These are phyloP conservation scores for Trametes cubensis DNA, from an alignment of 768 basidiomycete genomes.

Conservation along the genomic window DNA sequence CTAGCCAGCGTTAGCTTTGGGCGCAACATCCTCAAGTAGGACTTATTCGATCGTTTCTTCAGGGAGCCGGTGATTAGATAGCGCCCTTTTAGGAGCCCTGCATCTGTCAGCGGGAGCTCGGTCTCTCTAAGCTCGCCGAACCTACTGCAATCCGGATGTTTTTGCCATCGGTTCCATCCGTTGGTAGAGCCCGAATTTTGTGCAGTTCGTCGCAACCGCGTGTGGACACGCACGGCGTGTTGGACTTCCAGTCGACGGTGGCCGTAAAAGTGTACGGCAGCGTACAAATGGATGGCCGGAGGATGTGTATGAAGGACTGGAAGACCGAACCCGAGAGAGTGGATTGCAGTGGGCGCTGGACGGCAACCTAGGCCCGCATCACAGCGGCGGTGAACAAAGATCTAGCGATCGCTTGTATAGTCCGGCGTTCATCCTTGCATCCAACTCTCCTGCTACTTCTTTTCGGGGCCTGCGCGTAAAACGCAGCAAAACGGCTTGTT, in stretches of 20 bases:
- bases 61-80: neutral
- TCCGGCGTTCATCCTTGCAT: slow-evolving; percentile 3
- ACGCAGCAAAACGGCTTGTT: neutral
- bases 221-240: no score
- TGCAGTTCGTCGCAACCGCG: no score
- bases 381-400: slow-evolving; percentile 6
- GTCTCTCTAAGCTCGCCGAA: neutral
- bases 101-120: neutral
- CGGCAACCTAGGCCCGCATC: slow-evolving; percentile 8
- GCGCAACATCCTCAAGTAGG: neutral
- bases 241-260: no score
- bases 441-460: neutral
- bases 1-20: neutral
- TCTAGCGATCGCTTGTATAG: slow-evolving; percentile 4
- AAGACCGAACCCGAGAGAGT: slow-evolving; percentile 5
- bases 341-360: slow-evolving; percentile 2
- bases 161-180: neutral
- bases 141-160: neutral
- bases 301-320: neutral
- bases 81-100: neutral
- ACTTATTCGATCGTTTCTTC: neutral
- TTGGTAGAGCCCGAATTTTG: no score
- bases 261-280: neutral
- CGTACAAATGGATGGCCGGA: neutral
- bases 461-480: neutral